Conservation (phyloP, 352 stramenopile species). For the Phytophthora meadii region DNA sequence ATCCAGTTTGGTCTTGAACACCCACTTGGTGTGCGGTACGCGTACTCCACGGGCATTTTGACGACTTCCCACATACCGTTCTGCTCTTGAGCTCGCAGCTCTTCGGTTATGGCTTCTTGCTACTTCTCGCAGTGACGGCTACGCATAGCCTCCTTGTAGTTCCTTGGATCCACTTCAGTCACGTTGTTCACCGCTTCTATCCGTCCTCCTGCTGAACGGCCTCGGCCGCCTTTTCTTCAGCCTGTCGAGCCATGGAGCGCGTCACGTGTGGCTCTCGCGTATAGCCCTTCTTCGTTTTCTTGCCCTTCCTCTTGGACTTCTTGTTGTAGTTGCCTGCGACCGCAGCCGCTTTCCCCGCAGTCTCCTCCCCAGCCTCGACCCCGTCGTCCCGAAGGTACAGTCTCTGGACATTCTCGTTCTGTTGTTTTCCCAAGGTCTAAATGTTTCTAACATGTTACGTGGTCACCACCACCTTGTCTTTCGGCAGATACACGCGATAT, state of each 20-base stretch:
- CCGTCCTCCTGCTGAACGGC: background rate
- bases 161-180: background rate
- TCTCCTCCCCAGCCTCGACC: background rate
- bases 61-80: background rate
- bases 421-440: background rate
- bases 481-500: background rate
- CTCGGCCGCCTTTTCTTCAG: background rate
- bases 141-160: background rate
- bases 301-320: background rate
- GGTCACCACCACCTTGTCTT: background rate
- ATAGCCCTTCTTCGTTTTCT: background rate
- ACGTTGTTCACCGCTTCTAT: background rate
- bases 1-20: background rate
- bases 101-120: background rate
- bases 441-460: background rate
- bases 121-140: background rate
- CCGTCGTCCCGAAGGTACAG: background rate
- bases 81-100: background rate
- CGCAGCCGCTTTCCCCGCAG: background rate
- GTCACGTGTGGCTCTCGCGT: background rate
- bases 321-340: no score
- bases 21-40: background rate
- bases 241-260: background rate
- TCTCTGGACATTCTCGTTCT: background rate
- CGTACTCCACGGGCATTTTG: background rate